Evolutionary conservation across 1,284 basidiomycete genomes (phyloP).

Genomic region (Bjerkandera adusta): DNA sequence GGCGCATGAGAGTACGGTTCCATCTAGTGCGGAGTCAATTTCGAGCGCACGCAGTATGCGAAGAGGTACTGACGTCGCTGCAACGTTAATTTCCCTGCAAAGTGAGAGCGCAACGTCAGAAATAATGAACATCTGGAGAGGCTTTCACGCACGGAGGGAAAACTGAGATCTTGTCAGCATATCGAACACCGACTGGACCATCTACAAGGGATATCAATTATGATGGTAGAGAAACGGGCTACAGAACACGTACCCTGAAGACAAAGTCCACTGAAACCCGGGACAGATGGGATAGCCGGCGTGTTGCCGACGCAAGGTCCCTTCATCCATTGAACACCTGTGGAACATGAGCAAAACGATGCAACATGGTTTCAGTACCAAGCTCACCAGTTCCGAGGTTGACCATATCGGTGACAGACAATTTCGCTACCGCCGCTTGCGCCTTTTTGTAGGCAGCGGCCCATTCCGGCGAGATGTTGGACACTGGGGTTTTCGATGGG

Average conservation of each 20-base stretch:
- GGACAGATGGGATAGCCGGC: slow-evolving; percentile 52
- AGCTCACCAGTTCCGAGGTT: slow-evolving; percentile 51
- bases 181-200: slow-evolving; percentile 60
- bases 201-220: no score
- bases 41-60: neutral
- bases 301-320: slow-evolving; percentile 70
- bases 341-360: no score
- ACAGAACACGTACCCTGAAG: slow-evolving; percentile 44
- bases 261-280: slow-evolving; percentile 67
- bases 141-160: slow-evolving; percentile 64
- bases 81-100: slow-evolving; percentile 63
- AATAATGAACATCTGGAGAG: neutral
- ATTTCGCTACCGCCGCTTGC: slow-evolving; percentile 42
- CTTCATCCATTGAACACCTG: slow-evolving; percentile 44
- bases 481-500: slow-evolving; percentile 26
- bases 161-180: slow-evolving; percentile 55
- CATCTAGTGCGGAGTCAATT: no score
- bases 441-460: slow-evolving; percentile 53
- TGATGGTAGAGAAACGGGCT: no score
- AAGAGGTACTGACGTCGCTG: slow-evolving; percentile 45
- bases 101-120: neutral
- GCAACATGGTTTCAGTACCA: neutral
- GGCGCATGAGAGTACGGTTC: slow-evolving; percentile 62
- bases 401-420: slow-evolving; percentile 53
- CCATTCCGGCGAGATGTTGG: slow-evolving; percentile 53